These are phyloP conservation scores for Nissolia schottii DNA, from an alignment of 306 rosid genomes.

Conservation along the genomic window DNA sequence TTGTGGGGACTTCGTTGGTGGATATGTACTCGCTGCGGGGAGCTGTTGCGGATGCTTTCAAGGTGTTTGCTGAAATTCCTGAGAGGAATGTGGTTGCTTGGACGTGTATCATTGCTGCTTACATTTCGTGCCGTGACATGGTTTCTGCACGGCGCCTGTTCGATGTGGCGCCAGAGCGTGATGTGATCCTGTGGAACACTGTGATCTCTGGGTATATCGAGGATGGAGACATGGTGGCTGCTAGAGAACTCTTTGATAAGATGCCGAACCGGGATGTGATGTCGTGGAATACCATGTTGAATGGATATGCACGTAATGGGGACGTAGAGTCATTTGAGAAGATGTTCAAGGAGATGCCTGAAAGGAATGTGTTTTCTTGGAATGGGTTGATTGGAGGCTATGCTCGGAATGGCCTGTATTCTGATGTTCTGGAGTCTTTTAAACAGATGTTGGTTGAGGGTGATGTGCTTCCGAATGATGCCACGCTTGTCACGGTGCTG, in stretches of 20 bases:
- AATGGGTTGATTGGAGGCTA: slow-evolving; percentile 69
- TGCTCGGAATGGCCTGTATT: slow-evolving; percentile 36
- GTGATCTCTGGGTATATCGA: slow-evolving; percentile 61
- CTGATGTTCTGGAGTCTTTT: slow-evolving; percentile 48
- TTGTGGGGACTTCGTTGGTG: slow-evolving; percentile 52
- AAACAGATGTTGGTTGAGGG: slow-evolving; percentile 55
- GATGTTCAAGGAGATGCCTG: slow-evolving; percentile 64
- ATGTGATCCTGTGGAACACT: slow-evolving; percentile 66
- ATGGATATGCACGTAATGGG: slow-evolving; percentile 56
- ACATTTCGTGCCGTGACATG: slow-evolving; percentile 48
- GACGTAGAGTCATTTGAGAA: slow-evolving; percentile 47
- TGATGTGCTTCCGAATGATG: slow-evolving; percentile 60
- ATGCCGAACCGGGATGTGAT: slow-evolving; percentile 58
- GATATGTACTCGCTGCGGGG: slow-evolving; percentile 55
- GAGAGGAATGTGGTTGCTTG: slow-evolving; percentile 72
- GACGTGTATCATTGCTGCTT: slow-evolving; percentile 62
- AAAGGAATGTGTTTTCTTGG: slow-evolving; percentile 77
- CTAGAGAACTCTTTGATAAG: slow-evolving; percentile 54
- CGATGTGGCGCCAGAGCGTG: slow-evolving; percentile 59
- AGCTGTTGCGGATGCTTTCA: slow-evolving; percentile 45
- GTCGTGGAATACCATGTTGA: slow-evolving; percentile 72
- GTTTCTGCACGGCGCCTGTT: slow-evolving; percentile 51
- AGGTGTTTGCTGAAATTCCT: slow-evolving; percentile 56
- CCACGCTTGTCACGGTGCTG: slow-evolving; percentile 53
- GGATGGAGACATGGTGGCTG: slow-evolving; percentile 43